Percentiles rank a stretch among this genome's conserved stretches.
Evolutionary conservation across 768 basidiomycete genomes (phyloP).

Genomic region (Lyophyllum shimeji): DNA sequence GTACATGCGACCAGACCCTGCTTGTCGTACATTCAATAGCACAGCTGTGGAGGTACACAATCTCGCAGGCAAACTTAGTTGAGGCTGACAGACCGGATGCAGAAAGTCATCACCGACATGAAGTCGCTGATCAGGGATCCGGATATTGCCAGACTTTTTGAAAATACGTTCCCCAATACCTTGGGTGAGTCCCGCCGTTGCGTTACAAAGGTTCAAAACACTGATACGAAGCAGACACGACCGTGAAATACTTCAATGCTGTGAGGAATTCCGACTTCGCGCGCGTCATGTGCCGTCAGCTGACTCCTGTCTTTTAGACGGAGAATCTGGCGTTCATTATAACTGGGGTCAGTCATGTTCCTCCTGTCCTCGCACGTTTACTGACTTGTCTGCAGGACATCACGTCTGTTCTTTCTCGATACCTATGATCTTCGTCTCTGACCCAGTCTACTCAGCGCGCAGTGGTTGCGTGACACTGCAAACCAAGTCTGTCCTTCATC

Average conservation of each 20-base stretch:
- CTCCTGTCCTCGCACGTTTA: background rate
- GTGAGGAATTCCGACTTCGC: conserved; percentile 29
- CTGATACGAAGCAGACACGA: conserved; percentile 54
- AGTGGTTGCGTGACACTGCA: conserved; percentile 82
- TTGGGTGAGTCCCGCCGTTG: conserved; percentile 46
- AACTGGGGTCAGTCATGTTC: conserved; percentile 55
- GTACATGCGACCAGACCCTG: conserved; percentile 68
- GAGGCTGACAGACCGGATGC: background rate
- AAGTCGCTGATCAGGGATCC: conserved; percentile 70
- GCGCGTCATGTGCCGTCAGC: background rate
- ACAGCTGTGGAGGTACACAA: conserved; percentile 64
- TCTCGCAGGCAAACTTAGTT: background rate
- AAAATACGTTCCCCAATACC: conserved; percentile 83
- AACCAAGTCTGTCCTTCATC: conserved; percentile 53
- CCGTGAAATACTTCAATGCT: conserved; percentile 71
- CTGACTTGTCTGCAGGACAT: conserved; percentile 51
- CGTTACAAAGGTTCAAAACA: background rate
- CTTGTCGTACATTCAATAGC: conserved; percentile 76
- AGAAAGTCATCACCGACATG: conserved; percentile 80
- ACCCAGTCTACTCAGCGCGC: conserved; percentile 47
- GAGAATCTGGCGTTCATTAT: conserved; percentile 80
- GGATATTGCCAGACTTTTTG: conserved; percentile 75
- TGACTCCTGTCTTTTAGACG: conserved; percentile 31
- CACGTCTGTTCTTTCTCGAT: conserved; percentile 46
- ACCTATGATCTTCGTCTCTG: conserved; percentile 2